Evolutionary conservation across 2,329 filamentous ascomycete genomes (phyloP).

Genomic region (Xylariaceae sp.): DNA sequence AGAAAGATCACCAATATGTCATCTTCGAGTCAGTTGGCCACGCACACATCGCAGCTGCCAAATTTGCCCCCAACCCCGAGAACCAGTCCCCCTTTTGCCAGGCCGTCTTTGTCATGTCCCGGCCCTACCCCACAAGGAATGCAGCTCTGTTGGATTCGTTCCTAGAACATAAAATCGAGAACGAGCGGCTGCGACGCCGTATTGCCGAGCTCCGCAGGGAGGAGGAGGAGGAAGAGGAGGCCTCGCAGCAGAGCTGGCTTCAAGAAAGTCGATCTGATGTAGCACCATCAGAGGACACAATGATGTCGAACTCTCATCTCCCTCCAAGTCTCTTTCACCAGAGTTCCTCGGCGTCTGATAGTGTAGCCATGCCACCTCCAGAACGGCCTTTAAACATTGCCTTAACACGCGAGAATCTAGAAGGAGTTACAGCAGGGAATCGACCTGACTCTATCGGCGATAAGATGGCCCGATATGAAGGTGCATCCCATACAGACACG

Average conservation of each 20-base stretch:
- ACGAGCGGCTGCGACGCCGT: slow-evolving; percentile 77
- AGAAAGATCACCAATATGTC: slow-evolving; percentile 65
- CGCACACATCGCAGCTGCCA: slow-evolving; percentile 74
- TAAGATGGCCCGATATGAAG: slow-evolving; percentile 80
- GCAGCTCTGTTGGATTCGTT: slow-evolving; percentile 84
- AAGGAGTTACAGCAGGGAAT: slow-evolving; percentile 62
- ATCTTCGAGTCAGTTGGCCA: slow-evolving; percentile 94
- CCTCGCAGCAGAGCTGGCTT: slow-evolving; percentile 58
- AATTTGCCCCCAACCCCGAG: slow-evolving; percentile 57
- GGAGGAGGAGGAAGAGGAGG: slow-evolving; percentile 76
- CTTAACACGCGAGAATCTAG: slow-evolving; percentile 75
- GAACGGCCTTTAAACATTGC: slow-evolving; percentile 65
- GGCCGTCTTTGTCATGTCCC: slow-evolving; percentile 89
- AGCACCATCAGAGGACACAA: slow-evolving; percentile 45
- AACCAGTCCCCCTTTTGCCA: slow-evolving; percentile 70
- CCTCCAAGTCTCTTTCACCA: slow-evolving; percentile 30
- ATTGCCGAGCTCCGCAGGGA: slow-evolving; percentile 83
- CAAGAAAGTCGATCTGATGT: slow-evolving; percentile 54
- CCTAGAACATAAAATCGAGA: slow-evolving; percentile 94
- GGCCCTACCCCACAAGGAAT: slow-evolving; percentile 86
- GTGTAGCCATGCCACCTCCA: slow-evolving; percentile 57
- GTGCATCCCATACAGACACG: slow-evolving; percentile 71
- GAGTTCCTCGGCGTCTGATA: slow-evolving; percentile 37
- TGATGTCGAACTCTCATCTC: slow-evolving; percentile 32
- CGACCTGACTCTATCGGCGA: slow-evolving; percentile 74